Percentiles rank a stretch among this genome's conserved stretches.
Evolutionary conservation across 768 basidiomycete genomes (phyloP).

Genomic region (Leccinum truebloodii): DNA sequence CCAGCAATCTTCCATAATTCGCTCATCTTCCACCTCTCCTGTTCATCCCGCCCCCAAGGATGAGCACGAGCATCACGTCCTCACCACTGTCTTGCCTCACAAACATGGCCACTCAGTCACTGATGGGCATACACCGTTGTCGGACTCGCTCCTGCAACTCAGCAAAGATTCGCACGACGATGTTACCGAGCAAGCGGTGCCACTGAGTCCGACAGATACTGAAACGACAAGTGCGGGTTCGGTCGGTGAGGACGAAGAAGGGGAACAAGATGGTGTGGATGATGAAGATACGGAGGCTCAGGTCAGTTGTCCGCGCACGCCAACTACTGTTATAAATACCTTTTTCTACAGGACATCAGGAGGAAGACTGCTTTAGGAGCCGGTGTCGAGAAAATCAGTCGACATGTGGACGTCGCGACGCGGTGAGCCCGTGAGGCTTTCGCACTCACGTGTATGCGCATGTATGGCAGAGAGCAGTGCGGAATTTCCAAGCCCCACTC

Average conservation of each 20-base stretch:
- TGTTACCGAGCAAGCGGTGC: conserved; percentile 1
- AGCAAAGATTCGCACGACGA: conserved; percentile 5
- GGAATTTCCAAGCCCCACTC: conserved; percentile 8
- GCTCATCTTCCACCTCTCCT: background rate
- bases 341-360: conserved; percentile 20
- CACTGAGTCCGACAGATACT: conserved; percentile 13
- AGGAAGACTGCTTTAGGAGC: conserved; percentile 37
- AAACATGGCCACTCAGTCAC: conserved; percentile 6
- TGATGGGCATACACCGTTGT: conserved; percentile 1
- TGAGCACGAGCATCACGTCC: conserved; percentile 23
- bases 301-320: conserved; percentile 13
- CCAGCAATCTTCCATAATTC: background rate
- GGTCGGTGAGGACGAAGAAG: conserved; percentile 16
- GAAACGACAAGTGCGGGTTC: conserved; percentile 11
- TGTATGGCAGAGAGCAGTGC: conserved; percentile 5
- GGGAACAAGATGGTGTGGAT: conserved; percentile 17
- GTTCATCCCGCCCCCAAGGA: conserved; percentile 10
- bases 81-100: background rate
- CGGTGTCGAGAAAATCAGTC: conserved; percentile 39
- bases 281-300: conserved; percentile 22
- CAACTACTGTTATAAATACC: conserved; percentile 5
- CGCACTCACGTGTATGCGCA: background rate
- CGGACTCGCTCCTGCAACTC: conserved; percentile 12
- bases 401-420: conserved; percentile 29
- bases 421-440: conserved; percentile 12